A percentile compares a stretch with the other conserved stretches of the same genome.
phyloP scores from a whole-genome alignment of 805 yeast genomes.

The Candida broadrunensis region DNA sequence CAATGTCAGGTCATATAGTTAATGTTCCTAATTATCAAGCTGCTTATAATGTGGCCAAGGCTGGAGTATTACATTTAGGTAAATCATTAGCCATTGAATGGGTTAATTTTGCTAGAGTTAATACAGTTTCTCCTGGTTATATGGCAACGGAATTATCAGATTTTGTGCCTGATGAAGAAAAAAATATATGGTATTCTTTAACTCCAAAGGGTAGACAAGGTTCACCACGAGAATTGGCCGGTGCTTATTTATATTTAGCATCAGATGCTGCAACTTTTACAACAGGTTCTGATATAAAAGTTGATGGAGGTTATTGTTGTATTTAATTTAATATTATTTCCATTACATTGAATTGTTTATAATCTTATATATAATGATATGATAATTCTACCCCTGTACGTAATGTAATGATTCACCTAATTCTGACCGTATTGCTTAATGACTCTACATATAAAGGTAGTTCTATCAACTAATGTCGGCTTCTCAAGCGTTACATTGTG shows the following conservation, averaged over 20 bases:
- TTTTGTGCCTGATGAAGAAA: constrained; percentile 34
- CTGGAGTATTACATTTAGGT: constrained; percentile 74
- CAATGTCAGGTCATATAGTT: constrained; percentile 86
- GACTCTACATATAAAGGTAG: no score
- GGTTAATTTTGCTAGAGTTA: constrained; percentile 82
- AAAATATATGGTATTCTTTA: constrained; percentile 38
- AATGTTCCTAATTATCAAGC: constrained; percentile 87
- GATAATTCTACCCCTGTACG: no score
- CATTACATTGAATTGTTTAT: no score
- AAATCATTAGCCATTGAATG: constrained; percentile 83
- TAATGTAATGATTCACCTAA: no score
- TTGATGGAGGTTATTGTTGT: constrained; percentile 75
- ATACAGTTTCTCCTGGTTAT: constrained; percentile 84
- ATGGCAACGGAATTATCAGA: constrained; percentile 64
- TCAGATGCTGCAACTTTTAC: constrained; percentile 78
- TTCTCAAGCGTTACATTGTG: no score
- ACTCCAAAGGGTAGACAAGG: constrained; percentile 79
- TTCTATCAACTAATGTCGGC: no score
- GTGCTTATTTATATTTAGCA: constrained; percentile 77
- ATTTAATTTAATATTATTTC: constrained; percentile 35
- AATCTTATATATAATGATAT: no score
- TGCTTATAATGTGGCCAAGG: constrained; percentile 83
- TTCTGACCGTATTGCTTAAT: no score
- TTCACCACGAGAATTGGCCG: constrained; percentile 67
- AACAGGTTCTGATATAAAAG: constrained; percentile 72